These are phyloP conservation scores for Beauveria sp. DNA, from an alignment of 2,329 filamentous ascomycete genomes.

Conservation along the genomic window DNA sequence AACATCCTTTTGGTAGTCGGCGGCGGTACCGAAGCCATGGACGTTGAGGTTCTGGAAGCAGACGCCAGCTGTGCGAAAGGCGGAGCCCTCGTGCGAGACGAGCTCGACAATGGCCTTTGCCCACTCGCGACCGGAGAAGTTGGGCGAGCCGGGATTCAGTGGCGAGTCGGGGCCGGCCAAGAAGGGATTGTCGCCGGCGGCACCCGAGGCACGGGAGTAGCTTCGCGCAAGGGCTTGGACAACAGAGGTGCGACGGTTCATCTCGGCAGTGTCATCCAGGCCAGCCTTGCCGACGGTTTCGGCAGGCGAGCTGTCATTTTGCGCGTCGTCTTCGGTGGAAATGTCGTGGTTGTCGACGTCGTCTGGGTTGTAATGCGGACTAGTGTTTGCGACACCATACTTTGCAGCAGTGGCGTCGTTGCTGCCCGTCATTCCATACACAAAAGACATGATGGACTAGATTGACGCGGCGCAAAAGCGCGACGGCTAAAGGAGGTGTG, in stretches of 20 bases:
- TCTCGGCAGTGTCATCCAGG: constrained; percentile 33
- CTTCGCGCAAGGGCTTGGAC: constrained; percentile 46
- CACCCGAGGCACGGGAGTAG: constrained; percentile 38
- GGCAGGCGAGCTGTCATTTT: constrained; percentile 24
- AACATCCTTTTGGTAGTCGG: constrained; percentile 62
- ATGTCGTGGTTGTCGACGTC: constrained; percentile 22
- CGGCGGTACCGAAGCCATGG: constrained; percentile 58
- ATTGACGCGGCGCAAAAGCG: neutral
- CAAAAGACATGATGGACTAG: constrained; percentile 31
- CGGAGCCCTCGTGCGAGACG: constrained; percentile 39
- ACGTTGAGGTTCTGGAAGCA: constrained; percentile 57
- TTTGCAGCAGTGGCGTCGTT: constrained; percentile 41
- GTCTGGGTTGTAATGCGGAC: constrained; percentile 17
- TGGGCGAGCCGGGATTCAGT: constrained; percentile 38
- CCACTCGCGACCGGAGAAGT: constrained; percentile 47
- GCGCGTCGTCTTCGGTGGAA: constrained; percentile 21
- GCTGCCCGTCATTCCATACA: constrained; percentile 34
- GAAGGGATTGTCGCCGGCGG: constrained; percentile 39
- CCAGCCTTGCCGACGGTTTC: constrained; percentile 19
- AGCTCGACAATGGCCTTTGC: constrained; percentile 45
- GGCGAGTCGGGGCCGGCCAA: constrained; percentile 34
- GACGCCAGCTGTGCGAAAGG: constrained; percentile 53
- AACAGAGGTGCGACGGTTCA: constrained; percentile 36
- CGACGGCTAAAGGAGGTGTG: neutral
- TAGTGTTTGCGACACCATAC: constrained; percentile 29